phyloP scores from a whole-genome alignment of 345 rosid species.

The Eucalyptus sp. region DNA sequence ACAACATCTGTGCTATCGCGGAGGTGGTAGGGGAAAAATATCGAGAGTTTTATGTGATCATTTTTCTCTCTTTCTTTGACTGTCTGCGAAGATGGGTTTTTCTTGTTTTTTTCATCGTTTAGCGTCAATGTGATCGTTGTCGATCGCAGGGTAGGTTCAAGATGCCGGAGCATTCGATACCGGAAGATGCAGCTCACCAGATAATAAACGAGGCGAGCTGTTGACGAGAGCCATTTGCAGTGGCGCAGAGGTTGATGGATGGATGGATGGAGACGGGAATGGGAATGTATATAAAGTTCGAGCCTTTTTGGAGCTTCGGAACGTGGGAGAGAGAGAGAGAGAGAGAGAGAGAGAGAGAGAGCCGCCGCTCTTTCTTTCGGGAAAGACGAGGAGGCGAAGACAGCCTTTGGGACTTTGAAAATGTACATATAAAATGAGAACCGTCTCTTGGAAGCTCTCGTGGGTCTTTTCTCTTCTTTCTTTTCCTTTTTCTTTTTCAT shows the following conservation, averaged over 20 bases:
- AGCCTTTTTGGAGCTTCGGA: neutral
- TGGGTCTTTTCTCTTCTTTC: neutral
- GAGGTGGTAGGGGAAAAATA: no score
- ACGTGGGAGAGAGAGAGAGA: neutral
- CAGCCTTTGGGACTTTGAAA: neutral
- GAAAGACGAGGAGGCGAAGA: slow-evolving; percentile 1
- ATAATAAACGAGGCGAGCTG: neutral
- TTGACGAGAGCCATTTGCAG: neutral
- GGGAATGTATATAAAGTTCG: neutral
- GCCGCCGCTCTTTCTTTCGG: neutral
- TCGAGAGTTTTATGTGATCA: no score
- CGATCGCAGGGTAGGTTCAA: no score
- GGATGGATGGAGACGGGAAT: neutral
- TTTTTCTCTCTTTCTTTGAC: no score
- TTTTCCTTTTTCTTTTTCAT: neutral
- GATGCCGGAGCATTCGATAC: no score
- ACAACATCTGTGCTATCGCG: no score
- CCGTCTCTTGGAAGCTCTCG: neutral
- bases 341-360: no score
- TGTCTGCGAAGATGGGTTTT: no score
- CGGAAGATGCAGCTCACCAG: no score
- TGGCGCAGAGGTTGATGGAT: neutral
- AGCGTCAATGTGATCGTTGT: no score
- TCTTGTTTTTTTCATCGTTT: no score
- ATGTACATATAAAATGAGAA: neutral